These are phyloP conservation scores for Tranzscheliella williamsii DNA, from an alignment of 1,284 basidiomycete species.

Conservation along the genomic window DNA sequence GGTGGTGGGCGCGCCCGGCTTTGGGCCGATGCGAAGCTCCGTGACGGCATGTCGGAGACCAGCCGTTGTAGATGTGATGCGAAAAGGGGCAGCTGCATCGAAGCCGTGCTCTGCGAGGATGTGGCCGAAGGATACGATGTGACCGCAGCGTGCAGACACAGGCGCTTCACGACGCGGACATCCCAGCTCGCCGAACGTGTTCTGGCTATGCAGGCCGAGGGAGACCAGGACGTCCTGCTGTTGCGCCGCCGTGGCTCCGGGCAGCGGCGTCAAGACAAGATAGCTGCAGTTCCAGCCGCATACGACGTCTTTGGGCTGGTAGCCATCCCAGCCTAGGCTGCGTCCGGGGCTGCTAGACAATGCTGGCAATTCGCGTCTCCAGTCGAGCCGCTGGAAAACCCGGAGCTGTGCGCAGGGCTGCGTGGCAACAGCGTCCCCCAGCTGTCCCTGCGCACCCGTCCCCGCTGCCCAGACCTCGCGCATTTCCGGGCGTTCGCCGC, in stretches of 20 bases:
- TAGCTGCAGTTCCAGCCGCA: slow-evolving; percentile 42
- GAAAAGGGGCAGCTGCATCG: neutral
- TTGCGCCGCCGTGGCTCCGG: neutral
- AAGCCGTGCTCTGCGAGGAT: slow-evolving; percentile 7
- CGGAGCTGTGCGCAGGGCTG: neutral
- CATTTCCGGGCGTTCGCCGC: neutral
- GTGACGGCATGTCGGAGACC: slow-evolving; percentile 20
- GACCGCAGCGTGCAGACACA: slow-evolving; percentile 1
- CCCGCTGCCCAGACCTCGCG: slow-evolving; percentile 20
- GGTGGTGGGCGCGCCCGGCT: neutral
- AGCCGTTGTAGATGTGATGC: slow-evolving; percentile 13
- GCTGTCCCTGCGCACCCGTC: slow-evolving; percentile 18
- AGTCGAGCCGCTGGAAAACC: slow-evolving; percentile 13
- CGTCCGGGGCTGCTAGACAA: neutral
- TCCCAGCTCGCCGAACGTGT: slow-evolving; percentile 34
- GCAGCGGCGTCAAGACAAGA: slow-evolving; percentile 6
- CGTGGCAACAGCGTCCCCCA: slow-evolving; percentile 4
- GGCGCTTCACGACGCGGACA: neutral
- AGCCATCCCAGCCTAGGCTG: neutral
- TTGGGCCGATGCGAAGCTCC: slow-evolving; percentile 1
- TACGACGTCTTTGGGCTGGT: slow-evolving; percentile 8
- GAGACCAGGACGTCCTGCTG: slow-evolving; percentile 16
- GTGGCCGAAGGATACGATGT: slow-evolving; percentile 9
- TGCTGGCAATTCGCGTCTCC: slow-evolving; percentile 1
- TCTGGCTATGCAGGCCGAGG: slow-evolving; percentile 16